A percentile compares a stretch with the other conserved stretches of the same genome.
These are phyloP conservation scores for Phytopythium sindhum DNA, from an alignment of 352 stramenopile genomes.

Conservation along the genomic window DNA sequence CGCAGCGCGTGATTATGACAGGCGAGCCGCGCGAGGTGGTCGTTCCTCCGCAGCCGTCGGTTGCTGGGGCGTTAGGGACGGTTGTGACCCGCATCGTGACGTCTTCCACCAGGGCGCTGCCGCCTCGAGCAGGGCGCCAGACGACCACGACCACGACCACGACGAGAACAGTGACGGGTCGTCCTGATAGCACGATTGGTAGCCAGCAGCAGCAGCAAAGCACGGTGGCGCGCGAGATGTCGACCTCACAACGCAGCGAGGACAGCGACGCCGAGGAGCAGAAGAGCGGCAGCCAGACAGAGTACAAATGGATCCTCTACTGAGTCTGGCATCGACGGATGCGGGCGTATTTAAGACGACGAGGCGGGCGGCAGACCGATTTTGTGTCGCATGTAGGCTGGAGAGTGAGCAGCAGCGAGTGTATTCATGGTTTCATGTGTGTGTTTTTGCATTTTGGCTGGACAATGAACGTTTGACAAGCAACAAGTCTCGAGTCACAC, in stretches of 20 bases:
- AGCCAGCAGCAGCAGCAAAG: background rate
- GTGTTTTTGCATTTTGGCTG: background rate
- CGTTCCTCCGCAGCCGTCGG: background rate
- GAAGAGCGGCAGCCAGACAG: background rate
- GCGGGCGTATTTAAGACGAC: background rate
- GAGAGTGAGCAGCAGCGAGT: background rate
- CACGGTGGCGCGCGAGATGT: background rate
- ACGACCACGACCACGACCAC: background rate
- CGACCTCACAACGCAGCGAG: background rate
- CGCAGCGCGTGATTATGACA: background rate
- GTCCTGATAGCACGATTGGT: background rate
- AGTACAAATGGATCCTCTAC: slow-evolving; percentile 8
- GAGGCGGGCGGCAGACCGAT: background rate
- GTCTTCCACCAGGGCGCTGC: background rate
- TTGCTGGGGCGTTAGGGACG: background rate
- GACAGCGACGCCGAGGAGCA: slow-evolving; percentile 2
- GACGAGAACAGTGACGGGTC: background rate
- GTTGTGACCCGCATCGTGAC: slow-evolving; percentile 3
- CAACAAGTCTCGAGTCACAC: no score
- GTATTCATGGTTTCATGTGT: background rate
- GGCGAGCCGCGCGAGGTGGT: slow-evolving; percentile 1
- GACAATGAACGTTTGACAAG: no score
- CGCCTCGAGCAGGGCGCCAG: background rate
- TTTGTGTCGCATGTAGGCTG: background rate
- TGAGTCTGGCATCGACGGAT: background rate